phyloP scores from a whole-genome alignment of 768 basidiomycete genomes.

The Trametes punicea region DNA sequence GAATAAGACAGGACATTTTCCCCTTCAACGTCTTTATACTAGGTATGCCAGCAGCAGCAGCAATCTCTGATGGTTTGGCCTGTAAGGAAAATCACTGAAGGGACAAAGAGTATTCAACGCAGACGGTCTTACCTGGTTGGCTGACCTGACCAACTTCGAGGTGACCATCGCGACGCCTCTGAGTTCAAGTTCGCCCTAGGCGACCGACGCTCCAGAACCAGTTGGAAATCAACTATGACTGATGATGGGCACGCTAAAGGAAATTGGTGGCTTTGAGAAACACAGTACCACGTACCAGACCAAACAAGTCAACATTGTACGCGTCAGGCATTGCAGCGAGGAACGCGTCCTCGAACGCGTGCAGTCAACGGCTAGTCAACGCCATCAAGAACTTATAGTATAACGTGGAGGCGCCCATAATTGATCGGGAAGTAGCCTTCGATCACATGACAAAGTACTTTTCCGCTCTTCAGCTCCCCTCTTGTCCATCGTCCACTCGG shows the following conservation, averaged over 20 bases:
- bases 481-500: neutral
- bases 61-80: neutral
- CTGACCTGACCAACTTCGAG: neutral
- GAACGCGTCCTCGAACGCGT: neutral
- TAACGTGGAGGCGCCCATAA: conserved; percentile 5
- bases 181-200: no score
- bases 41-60: neutral
- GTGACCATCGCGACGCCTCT: neutral
- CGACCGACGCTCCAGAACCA: no score
- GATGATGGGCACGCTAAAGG: no score
- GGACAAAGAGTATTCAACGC: neutral
- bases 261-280: no score
- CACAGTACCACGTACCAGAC: no score
- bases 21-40: neutral
- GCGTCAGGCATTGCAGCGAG: neutral
- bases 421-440: conserved; percentile 5
- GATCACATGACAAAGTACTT: conserved; percentile 15
- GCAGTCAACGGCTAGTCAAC: no score
- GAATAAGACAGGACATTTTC: neutral
- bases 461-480: neutral
- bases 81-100: neutral
- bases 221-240: no score
- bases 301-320: no score
- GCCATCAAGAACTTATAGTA: no score
- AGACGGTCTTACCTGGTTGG: neutral